Percentiles rank a stretch among this genome's conserved stretches.
Conservation (phyloP, 331 rosid genomes). For the Malus hybrid region DNA sequence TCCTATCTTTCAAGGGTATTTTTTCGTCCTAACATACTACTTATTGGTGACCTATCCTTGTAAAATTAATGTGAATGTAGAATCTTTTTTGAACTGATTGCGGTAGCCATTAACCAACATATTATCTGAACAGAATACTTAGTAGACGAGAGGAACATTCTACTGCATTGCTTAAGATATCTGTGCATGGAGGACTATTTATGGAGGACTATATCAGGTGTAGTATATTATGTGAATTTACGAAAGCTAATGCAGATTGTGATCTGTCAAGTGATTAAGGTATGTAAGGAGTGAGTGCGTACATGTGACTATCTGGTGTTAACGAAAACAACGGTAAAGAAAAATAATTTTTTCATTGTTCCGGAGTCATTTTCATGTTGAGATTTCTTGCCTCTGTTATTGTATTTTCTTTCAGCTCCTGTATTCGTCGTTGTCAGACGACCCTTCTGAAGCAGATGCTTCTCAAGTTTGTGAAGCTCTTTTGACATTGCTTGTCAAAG, state of each 20-base stretch:
- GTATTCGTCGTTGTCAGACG: slow-evolving; percentile 52
- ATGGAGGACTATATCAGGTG: slow-evolving; percentile 46
- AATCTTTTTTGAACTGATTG: neutral
- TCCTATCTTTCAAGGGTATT: slow-evolving; percentile 82
- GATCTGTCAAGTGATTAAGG: slow-evolving; percentile 83
- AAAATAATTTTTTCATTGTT: no score
- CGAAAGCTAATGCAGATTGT: slow-evolving; percentile 87
- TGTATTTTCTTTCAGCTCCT: no score
- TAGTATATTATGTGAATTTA: slow-evolving; percentile 59
- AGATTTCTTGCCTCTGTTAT: no score
- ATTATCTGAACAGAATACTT: neutral
- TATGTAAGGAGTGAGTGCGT: slow-evolving; percentile 6
- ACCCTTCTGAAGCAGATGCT: slow-evolving; percentile 70
- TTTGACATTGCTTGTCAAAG: slow-evolving; percentile 68
- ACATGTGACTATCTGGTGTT: no score
- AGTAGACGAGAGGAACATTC: neutral
- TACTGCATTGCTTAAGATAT: neutral
- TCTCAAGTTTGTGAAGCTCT: slow-evolving; percentile 95
- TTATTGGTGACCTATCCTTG: neutral
- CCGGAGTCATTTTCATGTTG: no score
- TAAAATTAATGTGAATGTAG: neutral
- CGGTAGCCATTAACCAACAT: neutral
- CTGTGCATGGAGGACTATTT: neutral
- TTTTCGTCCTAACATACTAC: slow-evolving; percentile 13
- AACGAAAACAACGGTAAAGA: no score